Evolutionary conservation across 2,329 filamentous ascomycete genomes (phyloP).

Genomic region (Dothideomycetes sp.): DNA sequence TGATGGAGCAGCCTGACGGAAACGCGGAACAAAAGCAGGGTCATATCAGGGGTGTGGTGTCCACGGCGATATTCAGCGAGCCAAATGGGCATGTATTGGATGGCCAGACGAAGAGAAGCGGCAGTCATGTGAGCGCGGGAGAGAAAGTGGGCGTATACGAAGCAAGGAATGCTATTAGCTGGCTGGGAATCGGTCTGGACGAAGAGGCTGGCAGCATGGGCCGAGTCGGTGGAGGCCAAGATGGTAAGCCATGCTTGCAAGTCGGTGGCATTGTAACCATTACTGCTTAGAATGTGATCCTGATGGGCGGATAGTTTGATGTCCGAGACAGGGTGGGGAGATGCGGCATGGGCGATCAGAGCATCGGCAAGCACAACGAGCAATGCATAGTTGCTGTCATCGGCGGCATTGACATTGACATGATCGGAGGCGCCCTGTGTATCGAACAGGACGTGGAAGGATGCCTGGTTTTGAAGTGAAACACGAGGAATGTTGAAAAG

Average conservation of each 20-base stretch:
- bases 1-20: conserved; percentile 36
- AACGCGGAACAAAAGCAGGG: conserved; percentile 30
- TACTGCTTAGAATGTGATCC: not conserved
- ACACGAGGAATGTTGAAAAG: too few species aligned
- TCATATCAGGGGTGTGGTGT: too few species aligned
- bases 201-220: conserved; percentile 13
- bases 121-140: conserved; percentile 30
- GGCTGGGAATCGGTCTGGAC: too few species aligned
- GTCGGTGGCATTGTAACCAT: conserved; percentile 1
- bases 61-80: too few species aligned
- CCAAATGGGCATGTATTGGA: conserved; percentile 17
- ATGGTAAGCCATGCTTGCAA: conserved; percentile 14
- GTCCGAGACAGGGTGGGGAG: too few species aligned
- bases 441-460: too few species aligned
- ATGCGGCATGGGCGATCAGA: too few species aligned
- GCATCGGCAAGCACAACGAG: too few species aligned
- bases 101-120: conserved; percentile 30
- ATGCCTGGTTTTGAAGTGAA: too few species aligned
- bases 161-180: conserved; percentile 14
- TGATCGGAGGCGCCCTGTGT: too few species aligned
- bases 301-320: not conserved
- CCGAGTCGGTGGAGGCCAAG: conserved; percentile 11
- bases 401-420: too few species aligned
- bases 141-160: conserved; percentile 37
- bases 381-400: too few species aligned